Percentiles rank a stretch among this genome's conserved stretches.
These are phyloP conservation scores for Solanum hybrid DNA, from an alignment of 305 asterid species.

Conservation along the genomic window DNA sequence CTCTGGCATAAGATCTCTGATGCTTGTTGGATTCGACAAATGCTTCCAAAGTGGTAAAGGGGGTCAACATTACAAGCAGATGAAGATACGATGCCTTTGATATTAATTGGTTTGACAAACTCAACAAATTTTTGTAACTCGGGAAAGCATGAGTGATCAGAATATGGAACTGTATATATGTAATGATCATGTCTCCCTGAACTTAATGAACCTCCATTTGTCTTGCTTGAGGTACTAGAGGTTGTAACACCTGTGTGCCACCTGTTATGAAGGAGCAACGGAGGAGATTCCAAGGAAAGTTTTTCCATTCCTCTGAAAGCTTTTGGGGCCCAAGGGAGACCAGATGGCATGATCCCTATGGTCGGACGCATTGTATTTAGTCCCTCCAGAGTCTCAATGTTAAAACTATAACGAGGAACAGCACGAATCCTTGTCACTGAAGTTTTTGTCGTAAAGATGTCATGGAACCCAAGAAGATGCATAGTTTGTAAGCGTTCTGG, in stretches of 20 bases:
- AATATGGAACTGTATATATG: slow-evolving; percentile 65
- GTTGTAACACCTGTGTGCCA: not conserved
- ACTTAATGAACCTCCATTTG: slow-evolving; percentile 16
- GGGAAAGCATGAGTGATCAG: slow-evolving; percentile 75
- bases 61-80: slow-evolving; percentile 47
- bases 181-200: slow-evolving; percentile 24
- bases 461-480: slow-evolving; percentile 73
- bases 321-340: slow-evolving; percentile 63
- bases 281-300: slow-evolving; percentile 21
- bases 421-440: slow-evolving; percentile 83
- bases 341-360: slow-evolving; percentile 84
- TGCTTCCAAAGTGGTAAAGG: slow-evolving; percentile 42
- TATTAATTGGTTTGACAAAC: slow-evolving; percentile 55
- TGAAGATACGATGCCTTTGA: slow-evolving; percentile 68
- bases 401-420: slow-evolving; percentile 82
- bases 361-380: slow-evolving; percentile 53
- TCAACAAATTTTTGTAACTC: slow-evolving; percentile 70
- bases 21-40: slow-evolving; percentile 53
- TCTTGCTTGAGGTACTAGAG: slow-evolving; percentile 14
- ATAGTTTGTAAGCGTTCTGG: slow-evolving; percentile 76
- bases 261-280: slow-evolving; percentile 12
- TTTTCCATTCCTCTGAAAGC: slow-evolving; percentile 13
- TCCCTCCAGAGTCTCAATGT: slow-evolving; percentile 58
- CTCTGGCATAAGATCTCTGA: slow-evolving; percentile 31
- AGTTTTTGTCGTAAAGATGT: slow-evolving; percentile 64